Conservation (phyloP, 2,329 filamentous ascomycete genomes). For the Aspergillus sp. region DNA sequence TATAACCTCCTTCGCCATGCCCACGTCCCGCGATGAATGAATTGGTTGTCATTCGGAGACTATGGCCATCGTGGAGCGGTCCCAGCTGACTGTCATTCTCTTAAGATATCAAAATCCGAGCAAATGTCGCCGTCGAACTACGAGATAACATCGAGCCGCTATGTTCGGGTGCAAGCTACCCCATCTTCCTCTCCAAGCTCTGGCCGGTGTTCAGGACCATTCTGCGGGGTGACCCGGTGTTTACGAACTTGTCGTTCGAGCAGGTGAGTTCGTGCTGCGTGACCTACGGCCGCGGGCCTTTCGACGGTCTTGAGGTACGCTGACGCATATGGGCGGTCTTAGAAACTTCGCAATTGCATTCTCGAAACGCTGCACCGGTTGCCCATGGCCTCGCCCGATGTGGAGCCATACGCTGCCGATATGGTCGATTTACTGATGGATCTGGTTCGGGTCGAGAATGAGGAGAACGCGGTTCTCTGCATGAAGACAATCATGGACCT, state of each 20-base stretch:
- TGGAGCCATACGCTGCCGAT: constrained; percentile 85
- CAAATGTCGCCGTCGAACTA: constrained; percentile 78
- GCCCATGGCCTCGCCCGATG: constrained; percentile 71
- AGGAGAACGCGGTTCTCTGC: constrained; percentile 97
- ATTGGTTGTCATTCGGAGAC: no score
- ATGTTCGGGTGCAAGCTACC: constrained; percentile 77
- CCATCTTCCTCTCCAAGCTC: constrained; percentile 78
- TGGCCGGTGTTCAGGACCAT: constrained; percentile 88
- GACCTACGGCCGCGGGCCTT: background rate
- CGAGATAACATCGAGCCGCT: constrained; percentile 84
- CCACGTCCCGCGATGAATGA: background rate
- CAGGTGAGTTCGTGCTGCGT: constrained; percentile 61
- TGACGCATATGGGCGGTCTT: background rate
- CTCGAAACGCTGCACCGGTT: constrained; percentile 93
- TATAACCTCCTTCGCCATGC: background rate
- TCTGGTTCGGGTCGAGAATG: constrained; percentile 87
- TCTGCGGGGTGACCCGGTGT: constrained; percentile 80
- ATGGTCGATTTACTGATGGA: constrained; percentile 88
- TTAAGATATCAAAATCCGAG: constrained; percentile 76
- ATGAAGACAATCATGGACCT: constrained; percentile 98
- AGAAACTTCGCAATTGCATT: constrained; percentile 88
- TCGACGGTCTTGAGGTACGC: background rate
- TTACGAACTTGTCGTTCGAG: constrained; percentile 84
- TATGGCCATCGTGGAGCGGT: background rate
- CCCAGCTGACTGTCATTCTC: constrained; percentile 7